Evolutionary conservation across 257 asterid genomes (phyloP), one percentile per base, ranked within the genome.

Genomic region (Lycium ferocissimum): DNA sequence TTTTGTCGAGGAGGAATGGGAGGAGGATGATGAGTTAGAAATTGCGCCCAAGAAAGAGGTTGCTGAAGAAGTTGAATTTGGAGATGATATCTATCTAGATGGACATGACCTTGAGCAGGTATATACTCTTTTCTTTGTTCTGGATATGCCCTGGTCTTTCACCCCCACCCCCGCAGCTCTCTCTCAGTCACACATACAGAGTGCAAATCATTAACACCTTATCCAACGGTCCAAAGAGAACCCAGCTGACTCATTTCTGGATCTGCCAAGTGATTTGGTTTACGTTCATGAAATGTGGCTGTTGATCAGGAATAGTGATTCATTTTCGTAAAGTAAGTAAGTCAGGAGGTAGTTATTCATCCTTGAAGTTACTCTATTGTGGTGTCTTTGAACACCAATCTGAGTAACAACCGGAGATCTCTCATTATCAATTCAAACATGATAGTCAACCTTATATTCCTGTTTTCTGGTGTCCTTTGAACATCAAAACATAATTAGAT

Each of bases 1-100:
- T 10, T 90, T 92, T 84, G 86, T 91, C 35, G 97, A 93, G 87
- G 97, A 94, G 91, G 99, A 95, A 79, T 95, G 99, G 99, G 97
- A 94, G 99, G 97, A 94, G 85, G 90, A 88, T 7, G 95, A 93
- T 59, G 98, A 91, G 76, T 84, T 89, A 76, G 95, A 89, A 78
- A 43, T 85, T 53, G 45, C 86, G 86, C 93, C 90, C 70, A 90
- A 88, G 88, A 86, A 83, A 79, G 95, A 90, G 89, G 85, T 51
- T 86, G 92, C 91, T 6, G 94, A 90, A 86, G 95, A 87, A 89
- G 91, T 89, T 79, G 97, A 91, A 65, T 88, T 91, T 83, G 89
- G 87, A n/a, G 92, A 88, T 86, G 97, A 90, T 89, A 88, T 71
- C 84, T 93, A 83, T 85, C 90, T 92, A 83, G 95, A 92, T 51